phyloP scores from a whole-genome alignment of 306 rosid species.

The Begonia masoniana region DNA sequence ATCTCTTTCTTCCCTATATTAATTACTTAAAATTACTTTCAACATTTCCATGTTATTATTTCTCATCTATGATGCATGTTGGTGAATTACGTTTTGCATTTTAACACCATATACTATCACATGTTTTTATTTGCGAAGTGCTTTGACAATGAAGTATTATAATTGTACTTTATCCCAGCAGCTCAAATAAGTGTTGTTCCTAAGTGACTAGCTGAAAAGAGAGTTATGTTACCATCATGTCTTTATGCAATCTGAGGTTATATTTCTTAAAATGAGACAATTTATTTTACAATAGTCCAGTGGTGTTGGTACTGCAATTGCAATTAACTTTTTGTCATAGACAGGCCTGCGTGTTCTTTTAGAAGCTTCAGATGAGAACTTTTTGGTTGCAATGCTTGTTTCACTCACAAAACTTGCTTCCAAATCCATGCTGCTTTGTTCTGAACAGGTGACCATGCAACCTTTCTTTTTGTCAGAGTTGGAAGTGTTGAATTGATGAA shows the following conservation, averaged over 20 bases:
- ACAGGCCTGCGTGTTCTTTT: constrained; percentile 39
- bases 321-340: constrained; percentile 22
- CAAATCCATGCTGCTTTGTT: constrained; percentile 25
- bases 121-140: too few relatives aligned
- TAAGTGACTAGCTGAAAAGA: too few relatives aligned
- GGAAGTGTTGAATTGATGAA: too few relatives aligned
- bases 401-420: constrained; percentile 65
- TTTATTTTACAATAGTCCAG: not conserved
- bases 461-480: too few relatives aligned
- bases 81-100: too few relatives aligned
- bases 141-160: not conserved
- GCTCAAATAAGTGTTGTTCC: not conserved
- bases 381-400: constrained; percentile 42
- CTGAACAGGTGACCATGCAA: constrained; percentile 32
- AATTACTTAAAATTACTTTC: too few relatives aligned
- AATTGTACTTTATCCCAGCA: not conserved
- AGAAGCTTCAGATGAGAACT: constrained; percentile 36
- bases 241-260: not conserved
- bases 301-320: not conserved
- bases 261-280: not conserved
- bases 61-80: too few relatives aligned
- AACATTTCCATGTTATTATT: too few relatives aligned
- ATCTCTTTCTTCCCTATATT: too few relatives aligned
- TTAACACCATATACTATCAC: too few relatives aligned
- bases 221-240: too few relatives aligned